A percentile compares a stretch with the other conserved stretches of the same genome.
Conservation (phyloP, 1,284 basidiomycete species). For the Gomphus bonarii region DNA sequence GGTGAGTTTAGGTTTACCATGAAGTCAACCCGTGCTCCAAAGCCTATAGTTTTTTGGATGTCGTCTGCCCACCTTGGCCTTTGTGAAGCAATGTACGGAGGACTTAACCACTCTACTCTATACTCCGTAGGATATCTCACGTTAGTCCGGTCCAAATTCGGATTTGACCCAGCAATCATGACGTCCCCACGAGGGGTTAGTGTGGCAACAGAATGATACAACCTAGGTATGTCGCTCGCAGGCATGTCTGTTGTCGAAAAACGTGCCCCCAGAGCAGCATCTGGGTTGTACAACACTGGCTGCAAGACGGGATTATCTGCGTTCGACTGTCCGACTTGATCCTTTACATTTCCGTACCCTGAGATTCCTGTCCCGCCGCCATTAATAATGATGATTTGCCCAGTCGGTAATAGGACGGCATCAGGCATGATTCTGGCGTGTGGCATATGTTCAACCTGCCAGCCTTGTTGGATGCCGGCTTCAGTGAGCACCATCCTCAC, state of each 20-base stretch:
- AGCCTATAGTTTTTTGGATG: constrained; percentile 29
- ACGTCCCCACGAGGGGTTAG: constrained; percentile 34
- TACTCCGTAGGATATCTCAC: constrained; percentile 27
- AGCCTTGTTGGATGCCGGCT: constrained; percentile 28
- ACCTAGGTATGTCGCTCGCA: constrained; percentile 31
- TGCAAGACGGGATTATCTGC: constrained; percentile 30
- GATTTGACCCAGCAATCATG: constrained; percentile 40
- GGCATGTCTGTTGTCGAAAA: constrained; percentile 38
- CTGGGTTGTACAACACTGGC: constrained; percentile 42
- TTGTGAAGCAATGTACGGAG: constrained; percentile 30
- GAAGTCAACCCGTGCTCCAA: constrained; percentile 27
- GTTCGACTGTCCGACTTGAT: constrained; percentile 38
- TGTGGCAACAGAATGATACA: constrained; percentile 35
- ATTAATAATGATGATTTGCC: constrained; percentile 39
- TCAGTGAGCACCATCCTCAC: constrained; percentile 28
- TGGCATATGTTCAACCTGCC: constrained; percentile 30
- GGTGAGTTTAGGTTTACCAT: constrained; percentile 22
- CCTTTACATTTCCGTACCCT: constrained; percentile 36
- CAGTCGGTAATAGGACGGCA: constrained; percentile 42
- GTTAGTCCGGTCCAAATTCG: constrained; percentile 28
- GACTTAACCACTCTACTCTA: constrained; percentile 36
- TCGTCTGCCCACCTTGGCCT: constrained; percentile 27
- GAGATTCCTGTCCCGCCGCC: constrained; percentile 36
- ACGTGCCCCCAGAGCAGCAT: constrained; percentile 32
- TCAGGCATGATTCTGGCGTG: constrained; percentile 36